These are phyloP conservation scores for Cryptococcus amylolentus DNA, from an alignment of 1,284 basidiomycete species.

Conservation along the genomic window DNA sequence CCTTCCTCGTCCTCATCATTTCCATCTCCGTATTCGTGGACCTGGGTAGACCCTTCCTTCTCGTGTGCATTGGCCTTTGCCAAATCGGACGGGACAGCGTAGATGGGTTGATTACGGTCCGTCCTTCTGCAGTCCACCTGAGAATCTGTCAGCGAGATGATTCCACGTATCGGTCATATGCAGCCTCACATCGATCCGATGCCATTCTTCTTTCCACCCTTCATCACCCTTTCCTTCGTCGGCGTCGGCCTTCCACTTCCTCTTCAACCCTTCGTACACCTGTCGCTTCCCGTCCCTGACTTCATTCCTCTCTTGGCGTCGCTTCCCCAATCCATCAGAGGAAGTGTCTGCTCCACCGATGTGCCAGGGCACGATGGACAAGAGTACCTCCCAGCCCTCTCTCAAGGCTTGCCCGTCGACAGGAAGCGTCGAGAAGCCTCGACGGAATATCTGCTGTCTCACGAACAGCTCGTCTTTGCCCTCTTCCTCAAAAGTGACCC, in stretches of 20 bases:
- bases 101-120: conserved; percentile 86
- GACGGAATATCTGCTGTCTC: conserved; percentile 43
- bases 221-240: conserved; percentile 33
- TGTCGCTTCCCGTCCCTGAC: conserved; percentile 64
- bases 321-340: conserved; percentile 10
- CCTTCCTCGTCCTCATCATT: conserved; percentile 60
- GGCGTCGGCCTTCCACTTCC: conserved; percentile 62
- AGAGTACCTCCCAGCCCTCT: conserved; percentile 85
- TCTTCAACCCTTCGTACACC: conserved; percentile 66
- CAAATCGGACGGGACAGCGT: conserved; percentile 56
- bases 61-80: conserved; percentile 31
- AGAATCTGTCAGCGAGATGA: conserved; percentile 1
- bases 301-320: conserved; percentile 49
- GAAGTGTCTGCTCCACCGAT: conserved; percentile 46
- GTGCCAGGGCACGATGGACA: conserved; percentile 80
- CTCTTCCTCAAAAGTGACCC: conserved; percentile 34
- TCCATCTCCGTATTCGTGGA: conserved; percentile 16
- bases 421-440: conserved; percentile 70
- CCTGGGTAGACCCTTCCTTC: conserved; percentile 28
- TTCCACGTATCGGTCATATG: conserved; percentile 9
- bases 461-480: conserved; percentile 56
- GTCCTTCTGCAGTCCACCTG: conserved; percentile 96
- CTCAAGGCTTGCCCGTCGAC: conserved; percentile 62
- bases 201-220: conserved; percentile 50
- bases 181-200: conserved; percentile 48